A percentile compares a stretch with the other conserved stretches of the same genome.
phyloP scores from a whole-genome alignment of 208 protist species.

The Wallacemonas collosoma region DNA sequence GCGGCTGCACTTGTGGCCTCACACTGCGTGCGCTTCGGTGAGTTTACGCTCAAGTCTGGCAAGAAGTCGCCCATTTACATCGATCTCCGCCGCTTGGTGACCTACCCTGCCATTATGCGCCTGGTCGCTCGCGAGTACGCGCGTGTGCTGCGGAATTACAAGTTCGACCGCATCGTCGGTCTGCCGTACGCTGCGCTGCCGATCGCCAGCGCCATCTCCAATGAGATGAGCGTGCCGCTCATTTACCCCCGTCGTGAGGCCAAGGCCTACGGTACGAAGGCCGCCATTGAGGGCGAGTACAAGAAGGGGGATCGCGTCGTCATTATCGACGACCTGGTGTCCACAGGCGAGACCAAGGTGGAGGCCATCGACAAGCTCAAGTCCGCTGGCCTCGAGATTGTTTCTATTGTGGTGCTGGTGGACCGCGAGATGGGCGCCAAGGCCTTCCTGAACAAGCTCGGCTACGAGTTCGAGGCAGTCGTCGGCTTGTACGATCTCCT shows the following conservation, averaged over 20 bases:
- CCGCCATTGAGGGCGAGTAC: conserved; percentile 94
- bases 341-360: conserved; percentile 93
- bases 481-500: conserved; percentile 79
- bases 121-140: conserved; percentile 83
- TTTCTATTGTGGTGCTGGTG: conserved; percentile 93
- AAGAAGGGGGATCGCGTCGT: conserved; percentile 89
- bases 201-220: conserved; percentile 93
- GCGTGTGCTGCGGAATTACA: conserved; percentile 58
- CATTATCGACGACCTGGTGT: conserved; percentile 97
- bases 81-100: conserved; percentile 93
- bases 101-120: conserved; percentile 82
- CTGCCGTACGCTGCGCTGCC: conserved; percentile 96
- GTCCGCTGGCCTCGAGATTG: conserved; percentile 80
- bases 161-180: conserved; percentile 86
- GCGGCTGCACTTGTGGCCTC: conserved; percentile 78
- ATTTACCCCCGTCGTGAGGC: conserved; percentile 92
- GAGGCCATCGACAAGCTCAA: conserved; percentile 93
- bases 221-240: conserved; percentile 88
- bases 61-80: conserved; percentile 96
- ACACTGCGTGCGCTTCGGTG: conserved; percentile 92
- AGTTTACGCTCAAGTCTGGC: conserved; percentile 96
- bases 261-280: conserved; percentile 96
- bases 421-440: conserved; percentile 96
- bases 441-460: conserved; percentile 76
- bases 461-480: conserved; percentile 86